A percentile compares a stretch with the other conserved stretches of the same genome.
Conservation (phyloP, 768 basidiomycete genomes). For the Russula brevipes region DNA sequence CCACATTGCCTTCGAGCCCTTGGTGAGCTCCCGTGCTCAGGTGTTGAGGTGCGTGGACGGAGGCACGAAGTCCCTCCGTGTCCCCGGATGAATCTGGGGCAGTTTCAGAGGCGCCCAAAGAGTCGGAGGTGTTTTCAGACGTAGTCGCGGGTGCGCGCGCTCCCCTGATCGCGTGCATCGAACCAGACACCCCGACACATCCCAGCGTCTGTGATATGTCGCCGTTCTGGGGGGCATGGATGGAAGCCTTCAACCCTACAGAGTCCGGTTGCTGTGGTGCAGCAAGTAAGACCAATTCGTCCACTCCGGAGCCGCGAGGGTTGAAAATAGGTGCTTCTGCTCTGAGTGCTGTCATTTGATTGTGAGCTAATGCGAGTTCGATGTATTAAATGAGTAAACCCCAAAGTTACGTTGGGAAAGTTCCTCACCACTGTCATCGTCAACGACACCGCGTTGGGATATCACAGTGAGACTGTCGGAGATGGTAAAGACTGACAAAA, state of each 20-base stretch:
- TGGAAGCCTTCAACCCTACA: constrained; percentile 2
- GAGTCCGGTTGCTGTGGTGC: background rate
- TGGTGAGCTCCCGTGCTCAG: background rate
- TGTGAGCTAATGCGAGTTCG: background rate
- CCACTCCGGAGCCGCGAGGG: background rate
- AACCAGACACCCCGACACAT: background rate
- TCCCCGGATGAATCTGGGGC: background rate
- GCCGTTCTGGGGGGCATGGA: constrained; percentile 1
- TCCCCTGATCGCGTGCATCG: background rate
- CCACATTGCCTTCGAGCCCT: background rate
- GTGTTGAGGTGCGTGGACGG: background rate
- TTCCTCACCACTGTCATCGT: background rate
- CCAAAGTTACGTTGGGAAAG: background rate
- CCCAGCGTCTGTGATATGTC: background rate
- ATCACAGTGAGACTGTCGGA: background rate
- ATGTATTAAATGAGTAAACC: background rate
- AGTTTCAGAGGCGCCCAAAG: background rate
- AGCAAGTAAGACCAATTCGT: background rate
- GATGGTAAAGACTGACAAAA: background rate
- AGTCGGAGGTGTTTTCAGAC: background rate
- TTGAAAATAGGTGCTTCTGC: constrained; percentile 15
- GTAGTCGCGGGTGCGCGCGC: constrained; percentile 6
- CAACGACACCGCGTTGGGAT: background rate
- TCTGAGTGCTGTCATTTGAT: background rate
- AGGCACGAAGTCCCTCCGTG: background rate